Conservation (phyloP, 345 rosid genomes). For the Leavenworthia alabamica region DNA sequence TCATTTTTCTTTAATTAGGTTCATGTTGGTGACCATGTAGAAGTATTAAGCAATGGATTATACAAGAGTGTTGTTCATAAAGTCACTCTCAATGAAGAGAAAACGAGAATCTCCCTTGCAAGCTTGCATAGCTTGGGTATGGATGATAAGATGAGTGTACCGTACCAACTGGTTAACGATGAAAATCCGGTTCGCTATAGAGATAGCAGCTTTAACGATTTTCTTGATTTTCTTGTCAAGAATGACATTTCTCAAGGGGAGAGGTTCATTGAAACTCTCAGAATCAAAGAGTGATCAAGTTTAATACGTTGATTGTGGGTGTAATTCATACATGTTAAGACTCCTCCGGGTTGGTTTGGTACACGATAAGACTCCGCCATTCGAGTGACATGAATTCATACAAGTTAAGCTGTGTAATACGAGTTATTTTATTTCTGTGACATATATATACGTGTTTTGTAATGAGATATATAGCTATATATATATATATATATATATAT, state of each 20-base stretch:
- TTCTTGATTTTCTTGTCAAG: constrained; percentile 43
- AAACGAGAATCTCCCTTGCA: constrained; percentile 47
- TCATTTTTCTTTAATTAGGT: constrained; percentile 25
- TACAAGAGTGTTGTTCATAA: constrained; percentile 54
- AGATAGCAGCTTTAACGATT: constrained; percentile 59
- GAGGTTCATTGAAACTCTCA: constrained; percentile 42
- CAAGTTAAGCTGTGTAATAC: constrained; percentile 1
- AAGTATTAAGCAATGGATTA: constrained; percentile 62
- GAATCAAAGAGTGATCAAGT: constrained; percentile 29
- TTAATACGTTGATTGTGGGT: neutral
- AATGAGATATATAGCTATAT: no score
- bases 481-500: no score
- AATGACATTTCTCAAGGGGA: constrained; percentile 44
- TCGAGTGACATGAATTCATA: constrained; percentile 8
- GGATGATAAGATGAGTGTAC: constrained; percentile 56
- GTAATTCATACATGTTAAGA: no score
- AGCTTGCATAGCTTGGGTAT: constrained; percentile 61
- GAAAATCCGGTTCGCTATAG: constrained; percentile 38
- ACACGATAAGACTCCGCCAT: neutral
- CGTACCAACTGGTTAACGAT: constrained; percentile 44
- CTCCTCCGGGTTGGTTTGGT: constrained; percentile 14
- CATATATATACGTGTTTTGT: neutral
- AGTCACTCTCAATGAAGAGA: constrained; percentile 36
- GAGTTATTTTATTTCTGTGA: no score
- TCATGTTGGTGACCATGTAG: constrained; percentile 59